phyloP scores from a whole-genome alignment of 257 asterid genomes.

The Nicotiana tomentosiformis region DNA sequence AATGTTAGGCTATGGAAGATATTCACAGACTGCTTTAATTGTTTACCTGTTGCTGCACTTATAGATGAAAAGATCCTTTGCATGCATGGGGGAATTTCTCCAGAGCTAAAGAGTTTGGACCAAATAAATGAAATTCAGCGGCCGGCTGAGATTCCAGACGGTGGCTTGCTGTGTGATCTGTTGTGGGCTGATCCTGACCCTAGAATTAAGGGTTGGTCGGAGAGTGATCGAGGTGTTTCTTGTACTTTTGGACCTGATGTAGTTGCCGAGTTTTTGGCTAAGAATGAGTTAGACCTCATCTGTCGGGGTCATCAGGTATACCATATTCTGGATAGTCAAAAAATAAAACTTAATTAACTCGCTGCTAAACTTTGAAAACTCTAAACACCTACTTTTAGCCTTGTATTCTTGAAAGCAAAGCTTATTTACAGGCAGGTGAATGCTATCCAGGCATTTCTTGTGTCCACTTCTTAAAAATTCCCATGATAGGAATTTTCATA shows the following conservation, averaged over 20 bases:
- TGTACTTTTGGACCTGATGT: constrained; percentile 70
- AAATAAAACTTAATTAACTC: neutral
- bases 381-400: neutral
- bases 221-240: constrained; percentile 77
- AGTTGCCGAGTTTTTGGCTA: constrained; percentile 60
- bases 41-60: constrained; percentile 72
- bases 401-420: neutral
- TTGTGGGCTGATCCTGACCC: constrained; percentile 85
- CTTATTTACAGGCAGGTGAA: neutral
- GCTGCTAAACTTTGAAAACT: neutral
- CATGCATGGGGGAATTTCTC: constrained; percentile 88
- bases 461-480: neutral
- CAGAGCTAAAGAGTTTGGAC: constrained; percentile 47
- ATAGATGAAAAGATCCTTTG: constrained; percentile 73
- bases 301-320: constrained; percentile 88
- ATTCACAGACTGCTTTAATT: constrained; percentile 75
- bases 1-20: constrained; percentile 81
- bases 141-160: constrained; percentile 72
- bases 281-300: constrained; percentile 63
- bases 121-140: constrained; percentile 52
- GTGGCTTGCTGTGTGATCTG: constrained; percentile 69
- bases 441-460: neutral
- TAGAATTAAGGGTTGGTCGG: constrained; percentile 58
- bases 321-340: neutral
- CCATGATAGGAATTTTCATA: neutral